Conservation (phyloP, 2,329 filamentous ascomycete species). For the Cytospora leucostoma region DNA sequence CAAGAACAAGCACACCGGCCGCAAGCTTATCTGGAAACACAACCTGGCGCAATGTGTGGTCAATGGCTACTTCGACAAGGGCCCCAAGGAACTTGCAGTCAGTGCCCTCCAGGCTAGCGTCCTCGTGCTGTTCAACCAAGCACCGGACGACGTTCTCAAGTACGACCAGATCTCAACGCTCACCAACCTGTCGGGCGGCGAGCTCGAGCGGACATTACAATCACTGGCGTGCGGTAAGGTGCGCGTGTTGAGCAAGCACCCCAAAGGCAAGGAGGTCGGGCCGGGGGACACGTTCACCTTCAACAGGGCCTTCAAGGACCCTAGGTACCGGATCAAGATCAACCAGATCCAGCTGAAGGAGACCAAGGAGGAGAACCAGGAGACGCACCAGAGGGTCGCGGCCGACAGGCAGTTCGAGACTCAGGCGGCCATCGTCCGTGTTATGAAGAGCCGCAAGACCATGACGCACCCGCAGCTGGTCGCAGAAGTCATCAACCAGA, state of each 20-base stretch:
- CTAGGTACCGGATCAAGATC: conserved; percentile 92
- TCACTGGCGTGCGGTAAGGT: conserved; percentile 91
- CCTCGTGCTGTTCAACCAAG: conserved; percentile 83
- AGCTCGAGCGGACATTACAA: conserved; percentile 88
- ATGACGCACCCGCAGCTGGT: conserved; percentile 88
- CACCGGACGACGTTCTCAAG: conserved; percentile 64
- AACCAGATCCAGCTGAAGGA: conserved; percentile 98
- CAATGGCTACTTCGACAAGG: conserved; percentile 76
- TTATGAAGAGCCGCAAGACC: conserved; percentile 92
- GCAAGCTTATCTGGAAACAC: conserved; percentile 89
- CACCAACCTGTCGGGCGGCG: conserved; percentile 72
- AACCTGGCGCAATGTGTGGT: conserved; percentile 88
- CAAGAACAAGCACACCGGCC: conserved; percentile 83
- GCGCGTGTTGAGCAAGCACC: conserved; percentile 80
- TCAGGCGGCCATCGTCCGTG: conserved; percentile 92
- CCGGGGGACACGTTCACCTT: conserved; percentile 80
- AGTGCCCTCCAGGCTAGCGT: conserved; percentile 92
- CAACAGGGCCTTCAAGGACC: conserved; percentile 74
- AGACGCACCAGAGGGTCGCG: conserved; percentile 85
- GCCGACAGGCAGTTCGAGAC: conserved; percentile 94
- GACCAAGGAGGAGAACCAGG: conserved; percentile 91
- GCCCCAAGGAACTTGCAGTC: conserved; percentile 84
- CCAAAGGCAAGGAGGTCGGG: conserved; percentile 79
- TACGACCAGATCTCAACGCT: conserved; percentile 75
- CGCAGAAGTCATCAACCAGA: conserved; percentile 88